Base-by-base conservation (phyloP, 805 yeast genomes). In the Teunomyces funiuensis region DNA sequence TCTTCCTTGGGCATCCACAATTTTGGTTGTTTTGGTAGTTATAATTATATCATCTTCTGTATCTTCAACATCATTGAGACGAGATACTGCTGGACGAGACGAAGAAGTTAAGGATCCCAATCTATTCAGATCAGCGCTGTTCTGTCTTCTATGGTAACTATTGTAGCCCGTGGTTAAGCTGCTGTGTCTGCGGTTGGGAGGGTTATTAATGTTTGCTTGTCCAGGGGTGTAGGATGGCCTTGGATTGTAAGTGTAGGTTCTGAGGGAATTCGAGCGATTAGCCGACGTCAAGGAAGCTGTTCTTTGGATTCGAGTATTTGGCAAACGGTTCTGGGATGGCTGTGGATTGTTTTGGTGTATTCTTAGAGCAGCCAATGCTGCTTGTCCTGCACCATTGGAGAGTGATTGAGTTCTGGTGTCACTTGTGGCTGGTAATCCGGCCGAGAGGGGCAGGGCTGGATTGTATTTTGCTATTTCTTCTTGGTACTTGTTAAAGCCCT, bases 21-120 rank as follows among this genome's bases (percentile, higher is more conserved):
- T 63, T 42, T 65, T 68, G 17, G 73, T 69, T 5, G 74, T 69
- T 44, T 66, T 68, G 22, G 74, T 69, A n/a, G 73, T 66, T 13
- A 69, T 49, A 5, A 63, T 47, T 11, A 50, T 52, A 14, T 55
- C 61, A 5, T 51, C 63, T 6, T 45, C 52, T 6, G 26, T 33
- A 28, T 48, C 50, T n/a, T 40, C 43, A 3, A 33, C 20, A 20
- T 47, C 55, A 13, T 45, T 45, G 13, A 41, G 14, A 11, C 23
- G 22, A 19, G 18, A 18, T 5, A 31, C 19, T 3, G 34, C 25
- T 6, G 47, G 25, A 16, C 42, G 28, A 11, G 30, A 19, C 37
- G 31, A 28, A 6, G 43, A 34, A 8, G n/a, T 36, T 31, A 41
- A 25, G 15, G 44, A 41, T 17, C 18, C 36, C 28, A 36, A 8